Evolutionary conservation across 106 monocot genomes (phyloP), one percentile per base, ranked within the genome.

Genomic region (Iris macrosiphon): DNA sequence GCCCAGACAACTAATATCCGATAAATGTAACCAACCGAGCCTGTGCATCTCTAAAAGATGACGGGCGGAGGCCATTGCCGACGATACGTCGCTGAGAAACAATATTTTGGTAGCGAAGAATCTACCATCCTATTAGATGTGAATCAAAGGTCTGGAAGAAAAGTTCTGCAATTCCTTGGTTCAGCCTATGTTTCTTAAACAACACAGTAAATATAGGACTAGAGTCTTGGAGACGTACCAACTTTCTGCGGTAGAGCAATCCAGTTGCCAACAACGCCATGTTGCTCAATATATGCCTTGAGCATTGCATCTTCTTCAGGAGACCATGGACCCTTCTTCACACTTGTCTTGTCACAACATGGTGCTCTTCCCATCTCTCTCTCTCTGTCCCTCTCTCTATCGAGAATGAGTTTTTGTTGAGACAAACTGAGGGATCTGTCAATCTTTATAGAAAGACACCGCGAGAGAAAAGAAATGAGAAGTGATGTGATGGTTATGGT

Each of bases 271-370:
- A 64, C 77, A 45, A 70, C 70, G 7, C 76, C 76, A 30, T 76
- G 42, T 45, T 64, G 66, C 41, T 75, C 75, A 12, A 75, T 75
- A 49, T 75, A 75, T 32, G 68, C 42, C 63, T 69, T 75, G 49
- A 75, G 69, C 63, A 55, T 75, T 13, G 69, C 63, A 35, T 75
- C 75, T 32, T 75, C 75, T 34, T 75, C 75, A 18, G 69, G 60
- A n/a, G 71, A 77, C 71, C 77, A 71, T 7, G 71, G 77, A 33
- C 71, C 71, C 47, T 55, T 77, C 71, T 78, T 72, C 57, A 78
- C 72, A 7, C 45, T 78, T 8, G 61, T 56, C 56, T 72, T 78
- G 45, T 72, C 71, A 45, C 71, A 78, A 48, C 71, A 78, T 13
- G 72, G 72, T 15, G 72, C 76, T 35, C 71, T 61, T 8, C 72